Percentiles rank a stretch among this genome's conserved stretches.
Evolutionary conservation across 495 filamentous ascomycete species (phyloP).

Genomic region (Tuber umbilicatum): DNA sequence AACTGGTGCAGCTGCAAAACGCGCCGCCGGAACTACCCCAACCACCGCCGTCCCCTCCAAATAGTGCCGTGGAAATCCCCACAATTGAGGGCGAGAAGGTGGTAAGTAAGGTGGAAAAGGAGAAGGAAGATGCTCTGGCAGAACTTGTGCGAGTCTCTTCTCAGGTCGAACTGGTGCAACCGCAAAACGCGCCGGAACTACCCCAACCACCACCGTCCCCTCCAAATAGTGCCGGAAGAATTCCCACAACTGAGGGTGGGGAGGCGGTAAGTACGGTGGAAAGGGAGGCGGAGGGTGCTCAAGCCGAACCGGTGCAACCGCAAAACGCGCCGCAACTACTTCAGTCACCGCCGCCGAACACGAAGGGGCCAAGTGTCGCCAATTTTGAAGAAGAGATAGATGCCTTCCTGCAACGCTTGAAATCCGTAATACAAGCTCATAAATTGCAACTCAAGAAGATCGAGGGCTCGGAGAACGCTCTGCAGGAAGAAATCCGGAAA

Average conservation of each 20-base stretch:
- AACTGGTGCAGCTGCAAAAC: not conserved
- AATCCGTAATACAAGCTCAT: not conserved
- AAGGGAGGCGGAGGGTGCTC: not conserved
- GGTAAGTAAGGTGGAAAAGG: not conserved
- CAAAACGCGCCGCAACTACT: not conserved
- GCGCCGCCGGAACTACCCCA: not conserved
- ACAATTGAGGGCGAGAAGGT: not conserved
- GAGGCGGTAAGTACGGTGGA: not conserved
- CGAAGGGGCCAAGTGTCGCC: not conserved
- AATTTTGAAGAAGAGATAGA: not conserved
- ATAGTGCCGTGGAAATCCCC: not conserved
- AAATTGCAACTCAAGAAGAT: not conserved
- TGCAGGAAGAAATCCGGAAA: not conserved
- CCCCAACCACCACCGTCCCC: not conserved
- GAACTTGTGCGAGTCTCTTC: not conserved
- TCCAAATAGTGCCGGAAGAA: not conserved
- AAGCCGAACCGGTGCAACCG: not conserved
- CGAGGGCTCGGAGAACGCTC: not conserved
- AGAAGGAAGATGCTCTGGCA: not conserved
- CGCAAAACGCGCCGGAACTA: not conserved
- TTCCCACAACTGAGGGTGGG: not conserved
- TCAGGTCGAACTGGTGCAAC: not conserved
- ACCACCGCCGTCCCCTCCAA: not conserved
- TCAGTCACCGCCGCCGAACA: not conserved
- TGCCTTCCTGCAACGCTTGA: not conserved